Conservation (phyloP, 495 filamentous ascomycete genomes). For the Hyaloscypha finlandica region DNA sequence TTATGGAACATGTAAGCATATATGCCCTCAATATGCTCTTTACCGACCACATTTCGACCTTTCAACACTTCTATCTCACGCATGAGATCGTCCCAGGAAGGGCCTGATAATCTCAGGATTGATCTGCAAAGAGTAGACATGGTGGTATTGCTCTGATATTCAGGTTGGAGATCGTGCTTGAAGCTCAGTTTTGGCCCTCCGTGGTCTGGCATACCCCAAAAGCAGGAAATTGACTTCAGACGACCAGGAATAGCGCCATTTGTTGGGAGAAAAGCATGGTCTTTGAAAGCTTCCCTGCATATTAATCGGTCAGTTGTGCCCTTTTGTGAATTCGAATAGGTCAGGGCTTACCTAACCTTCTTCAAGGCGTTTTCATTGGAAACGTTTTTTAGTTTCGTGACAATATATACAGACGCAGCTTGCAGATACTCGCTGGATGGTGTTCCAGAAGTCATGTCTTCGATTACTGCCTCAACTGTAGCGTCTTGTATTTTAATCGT, state of each 20-base stretch:
- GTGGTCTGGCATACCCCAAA: neutral
- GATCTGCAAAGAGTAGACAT: neutral
- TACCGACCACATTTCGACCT: neutral
- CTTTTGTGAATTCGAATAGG: neutral
- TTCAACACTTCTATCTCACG: neutral
- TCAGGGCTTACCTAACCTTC: neutral
- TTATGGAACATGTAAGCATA: neutral
- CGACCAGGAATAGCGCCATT: neutral
- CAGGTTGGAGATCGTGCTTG: neutral
- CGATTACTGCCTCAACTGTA: neutral
- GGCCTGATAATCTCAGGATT: neutral
- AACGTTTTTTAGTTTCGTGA: neutral
- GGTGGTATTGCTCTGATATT: neutral
- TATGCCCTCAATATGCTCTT: neutral
- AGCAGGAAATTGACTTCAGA: neutral
- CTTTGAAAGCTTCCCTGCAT: neutral
- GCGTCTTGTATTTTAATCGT: neutral
- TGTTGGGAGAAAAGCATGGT: neutral
- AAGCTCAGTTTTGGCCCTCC: neutral
- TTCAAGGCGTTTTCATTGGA: neutral
- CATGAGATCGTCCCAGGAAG: neutral
- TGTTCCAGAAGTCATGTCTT: neutral
- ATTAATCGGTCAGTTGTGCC: neutral
- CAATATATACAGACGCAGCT: neutral
- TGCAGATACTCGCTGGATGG: neutral